phyloP scores from a whole-genome alignment of 1,284 basidiomycete genomes.

The Moesziomyces antarcticus region DNA sequence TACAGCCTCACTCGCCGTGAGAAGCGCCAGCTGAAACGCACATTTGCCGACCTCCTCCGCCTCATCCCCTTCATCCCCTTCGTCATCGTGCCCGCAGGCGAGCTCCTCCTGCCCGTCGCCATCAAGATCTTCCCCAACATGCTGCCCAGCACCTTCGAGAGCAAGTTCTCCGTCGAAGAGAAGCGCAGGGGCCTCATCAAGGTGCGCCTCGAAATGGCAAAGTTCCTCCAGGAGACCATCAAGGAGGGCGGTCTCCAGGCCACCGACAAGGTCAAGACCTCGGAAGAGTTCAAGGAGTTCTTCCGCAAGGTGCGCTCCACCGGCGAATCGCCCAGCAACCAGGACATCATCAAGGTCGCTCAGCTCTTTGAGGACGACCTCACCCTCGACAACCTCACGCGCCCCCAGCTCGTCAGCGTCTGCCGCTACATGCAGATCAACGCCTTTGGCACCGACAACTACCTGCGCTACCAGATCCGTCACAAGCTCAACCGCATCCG shows the following conservation, averaged over 20 bases:
- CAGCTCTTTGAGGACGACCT: constrained; percentile 97
- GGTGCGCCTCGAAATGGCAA: constrained; percentile 97
- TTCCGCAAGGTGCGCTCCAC: constrained; percentile 98
- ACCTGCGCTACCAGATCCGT: constrained; percentile 92
- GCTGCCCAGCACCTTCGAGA: constrained; percentile 97
- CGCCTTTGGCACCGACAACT: constrained; percentile 98
- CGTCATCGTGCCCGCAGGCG: constrained; percentile 97
- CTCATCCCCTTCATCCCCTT: constrained; percentile 96
- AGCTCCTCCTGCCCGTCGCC: constrained; percentile 93
- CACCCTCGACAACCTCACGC: constrained; percentile 95
- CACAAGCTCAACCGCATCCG: constrained; percentile 84
- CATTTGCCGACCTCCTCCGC: constrained; percentile 89
- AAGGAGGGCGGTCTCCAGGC: constrained; percentile 90
- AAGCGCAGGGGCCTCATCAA: constrained; percentile 95
- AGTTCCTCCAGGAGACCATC: constrained; percentile 97
- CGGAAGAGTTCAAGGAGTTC: constrained; percentile 97
- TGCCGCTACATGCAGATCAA: constrained; percentile 93
- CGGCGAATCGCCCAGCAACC: constrained; percentile 87
- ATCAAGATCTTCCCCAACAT: constrained; percentile 98
- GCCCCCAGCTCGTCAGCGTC: constrained; percentile 96
- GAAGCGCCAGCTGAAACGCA: constrained; percentile 90
- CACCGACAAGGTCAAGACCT: constrained; percentile 84
- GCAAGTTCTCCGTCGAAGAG: constrained; percentile 87
- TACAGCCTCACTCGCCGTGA: constrained; percentile 91
- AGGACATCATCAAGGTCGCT: constrained; percentile 92